phyloP scores from a whole-genome alignment of 2,329 filamentous ascomycete genomes.

The Neofusicoccum kwambonambiense region DNA sequence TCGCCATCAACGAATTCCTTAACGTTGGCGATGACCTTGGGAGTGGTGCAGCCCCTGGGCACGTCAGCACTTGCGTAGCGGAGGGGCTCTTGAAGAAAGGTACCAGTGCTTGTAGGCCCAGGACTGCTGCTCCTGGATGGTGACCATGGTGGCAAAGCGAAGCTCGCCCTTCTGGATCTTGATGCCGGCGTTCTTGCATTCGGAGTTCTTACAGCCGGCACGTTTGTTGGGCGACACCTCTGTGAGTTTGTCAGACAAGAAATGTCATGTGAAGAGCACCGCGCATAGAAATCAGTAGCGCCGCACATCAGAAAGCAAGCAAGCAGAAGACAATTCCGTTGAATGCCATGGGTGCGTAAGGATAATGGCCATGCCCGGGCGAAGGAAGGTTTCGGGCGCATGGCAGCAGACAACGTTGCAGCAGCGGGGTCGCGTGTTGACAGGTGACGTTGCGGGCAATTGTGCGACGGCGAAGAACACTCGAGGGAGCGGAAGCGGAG shows the following conservation, averaged over 20 bases:
- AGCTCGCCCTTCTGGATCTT: slow-evolving; percentile 81
- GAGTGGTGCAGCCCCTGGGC: slow-evolving; percentile 83
- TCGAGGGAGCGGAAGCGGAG: neutral
- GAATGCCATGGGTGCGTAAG: neutral
- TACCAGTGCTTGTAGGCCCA: slow-evolving; percentile 90
- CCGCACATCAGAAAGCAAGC: slow-evolving; percentile 1
- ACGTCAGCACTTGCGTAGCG: slow-evolving; percentile 18
- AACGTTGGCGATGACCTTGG: slow-evolving; percentile 66
- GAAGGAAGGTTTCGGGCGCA: too few relatives aligned
- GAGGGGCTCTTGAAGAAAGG: slow-evolving; percentile 25
- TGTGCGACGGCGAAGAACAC: neutral
- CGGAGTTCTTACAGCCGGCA: slow-evolving; percentile 69
- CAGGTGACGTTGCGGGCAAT: neutral
- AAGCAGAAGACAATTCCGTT: neutral
- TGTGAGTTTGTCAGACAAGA: slow-evolving; percentile 37
- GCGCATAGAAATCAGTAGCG: neutral
- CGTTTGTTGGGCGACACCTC: slow-evolving; percentile 70
- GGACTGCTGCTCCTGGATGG: slow-evolving; percentile 57
- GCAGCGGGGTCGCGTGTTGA: slow-evolving; percentile 6
- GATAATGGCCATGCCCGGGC: neutral
- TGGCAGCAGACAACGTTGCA: neutral
- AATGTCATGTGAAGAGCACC: neutral
- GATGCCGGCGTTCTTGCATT: slow-evolving; percentile 66
- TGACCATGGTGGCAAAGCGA: slow-evolving; percentile 73
- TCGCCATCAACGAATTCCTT: slow-evolving; percentile 59